A percentile compares a stretch with the other conserved stretches of the same genome.
Evolutionary conservation across 805 yeast genomes (phyloP).

Genomic region (Brettanomyces nanus): DNA sequence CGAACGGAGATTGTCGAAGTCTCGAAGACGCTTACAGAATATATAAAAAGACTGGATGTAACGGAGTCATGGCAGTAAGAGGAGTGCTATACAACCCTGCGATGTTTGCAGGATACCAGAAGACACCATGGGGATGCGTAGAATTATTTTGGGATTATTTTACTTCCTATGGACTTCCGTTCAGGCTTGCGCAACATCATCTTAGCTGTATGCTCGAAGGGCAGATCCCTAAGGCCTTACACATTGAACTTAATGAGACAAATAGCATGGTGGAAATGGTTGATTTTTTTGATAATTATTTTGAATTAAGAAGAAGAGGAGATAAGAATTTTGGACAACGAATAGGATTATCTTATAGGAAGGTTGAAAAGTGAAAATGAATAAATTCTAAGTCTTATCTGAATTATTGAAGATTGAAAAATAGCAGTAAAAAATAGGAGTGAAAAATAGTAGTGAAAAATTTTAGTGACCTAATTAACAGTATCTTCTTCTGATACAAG

Average conservation of each 20-base stretch:
- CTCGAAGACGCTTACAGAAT: conserved; percentile 59
- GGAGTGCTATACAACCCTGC: conserved; percentile 86
- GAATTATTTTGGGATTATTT: conserved; percentile 78
- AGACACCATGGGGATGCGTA: conserved; percentile 86
- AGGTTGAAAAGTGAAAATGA: background rate
- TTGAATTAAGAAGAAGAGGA: conserved; percentile 55
- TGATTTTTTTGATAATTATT: conserved; percentile 75
- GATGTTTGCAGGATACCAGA: conserved; percentile 61
- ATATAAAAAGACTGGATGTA: conserved; percentile 60
- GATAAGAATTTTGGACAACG: conserved; percentile 62
- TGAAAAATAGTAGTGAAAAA: conserved; percentile 6
- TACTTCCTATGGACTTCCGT: conserved; percentile 77
- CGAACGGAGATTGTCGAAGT: conserved; percentile 90
- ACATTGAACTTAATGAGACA: conserved; percentile 57
- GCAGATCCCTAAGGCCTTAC: conserved; percentile 35
- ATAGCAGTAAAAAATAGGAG: conserved; percentile 3
- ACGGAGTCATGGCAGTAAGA: conserved; percentile 94
- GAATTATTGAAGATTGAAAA: background rate
- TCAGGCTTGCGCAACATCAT: conserved; percentile 79
- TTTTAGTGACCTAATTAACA: too few species aligned
- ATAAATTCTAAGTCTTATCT: too few species aligned
- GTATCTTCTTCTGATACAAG: too few species aligned
- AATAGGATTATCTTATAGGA: conserved; percentile 20
- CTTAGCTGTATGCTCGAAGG: conserved; percentile 76
- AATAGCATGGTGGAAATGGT: conserved; percentile 53